Evolutionary conservation across 2,329 filamentous ascomycete species (phyloP).

Genomic region (Acephala macrosclerotiorum): DNA sequence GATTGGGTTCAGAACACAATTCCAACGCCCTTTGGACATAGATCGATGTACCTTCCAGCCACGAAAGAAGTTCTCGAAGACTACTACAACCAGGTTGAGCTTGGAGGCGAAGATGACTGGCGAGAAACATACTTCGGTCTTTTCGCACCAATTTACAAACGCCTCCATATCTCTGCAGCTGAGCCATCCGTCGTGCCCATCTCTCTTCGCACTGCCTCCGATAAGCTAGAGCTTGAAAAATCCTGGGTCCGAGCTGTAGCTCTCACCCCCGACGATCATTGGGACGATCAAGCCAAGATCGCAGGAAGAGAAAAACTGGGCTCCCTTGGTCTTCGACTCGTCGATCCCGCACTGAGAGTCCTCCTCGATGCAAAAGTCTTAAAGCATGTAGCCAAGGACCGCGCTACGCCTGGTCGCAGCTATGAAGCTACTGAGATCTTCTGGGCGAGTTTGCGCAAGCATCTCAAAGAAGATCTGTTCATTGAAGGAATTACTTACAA

Average conservation of each 20-base stretch:
- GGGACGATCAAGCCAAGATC: conserved; percentile 49
- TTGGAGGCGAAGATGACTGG: conserved; percentile 51
- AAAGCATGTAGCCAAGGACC: conserved; percentile 65
- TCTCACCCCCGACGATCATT: conserved; percentile 58
- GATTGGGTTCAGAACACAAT: conserved; percentile 67
- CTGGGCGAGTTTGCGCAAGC: conserved; percentile 61
- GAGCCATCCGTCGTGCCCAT: conserved; percentile 50
- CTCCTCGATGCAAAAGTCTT: conserved; percentile 48
- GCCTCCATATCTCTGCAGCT: conserved; percentile 47
- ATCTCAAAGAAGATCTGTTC: conserved; percentile 61
- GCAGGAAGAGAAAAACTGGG: conserved; percentile 56
- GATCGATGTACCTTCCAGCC: conserved; percentile 54
- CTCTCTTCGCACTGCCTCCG: not conserved
- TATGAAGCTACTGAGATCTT: conserved; percentile 70
- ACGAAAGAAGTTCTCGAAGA: conserved; percentile 54
- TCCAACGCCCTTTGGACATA: conserved; percentile 48
- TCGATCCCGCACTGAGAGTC: conserved; percentile 34
- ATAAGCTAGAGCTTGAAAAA: conserved; percentile 53
- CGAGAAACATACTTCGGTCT: conserved; percentile 63
- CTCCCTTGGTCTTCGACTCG: conserved; percentile 25
- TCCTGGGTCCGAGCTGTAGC: conserved; percentile 69
- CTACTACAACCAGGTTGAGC: conserved; percentile 43
- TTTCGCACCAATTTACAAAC: conserved; percentile 53
- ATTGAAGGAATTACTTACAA: conserved; percentile 68
- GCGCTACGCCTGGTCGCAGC: conserved; percentile 62